Evolutionary conservation across 148 eudicot species (phyloP).

Genomic region (Persicaria maculosa): DNA sequence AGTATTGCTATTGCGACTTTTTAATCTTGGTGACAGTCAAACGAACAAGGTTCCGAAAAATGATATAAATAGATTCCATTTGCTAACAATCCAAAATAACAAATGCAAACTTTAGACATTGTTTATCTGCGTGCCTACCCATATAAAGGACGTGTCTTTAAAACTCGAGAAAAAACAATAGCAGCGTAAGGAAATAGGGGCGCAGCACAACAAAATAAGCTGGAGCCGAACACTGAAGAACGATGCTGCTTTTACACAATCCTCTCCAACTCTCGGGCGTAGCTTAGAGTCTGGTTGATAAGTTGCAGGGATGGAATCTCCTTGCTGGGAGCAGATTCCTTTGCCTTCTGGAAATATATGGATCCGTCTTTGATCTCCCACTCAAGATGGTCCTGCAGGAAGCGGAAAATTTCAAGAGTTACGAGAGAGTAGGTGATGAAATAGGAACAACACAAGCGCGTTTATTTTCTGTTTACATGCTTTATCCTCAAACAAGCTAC

Average conservation of each 20-base stretch:
- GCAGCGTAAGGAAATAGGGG: background rate
- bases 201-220: background rate
- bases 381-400: constrained; percentile 75
- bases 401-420: background rate
- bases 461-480: background rate
- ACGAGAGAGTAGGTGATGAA: background rate
- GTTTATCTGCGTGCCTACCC: background rate
- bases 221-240: background rate
- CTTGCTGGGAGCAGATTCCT: constrained; percentile 79
- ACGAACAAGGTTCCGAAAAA: background rate
- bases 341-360: constrained; percentile 70
- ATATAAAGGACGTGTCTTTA: background rate
- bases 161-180: background rate
- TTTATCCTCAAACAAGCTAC: too few relatives aligned
- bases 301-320: constrained; percentile 90
- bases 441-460: background rate
- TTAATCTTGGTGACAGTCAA: background rate
- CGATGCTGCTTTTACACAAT: constrained; percentile 46
- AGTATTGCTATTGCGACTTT: too few relatives aligned
- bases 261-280: constrained; percentile 89
- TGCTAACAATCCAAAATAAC: constrained; percentile 9
- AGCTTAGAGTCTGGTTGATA: constrained; percentile 90
- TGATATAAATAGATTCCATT: background rate
- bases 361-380: constrained; percentile 80
- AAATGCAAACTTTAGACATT: constrained; percentile 3